Percentiles rank a stretch among this genome's conserved stretches.
Conservation (phyloP, 305 asterid genomes). For the Solanum hybrid region DNA sequence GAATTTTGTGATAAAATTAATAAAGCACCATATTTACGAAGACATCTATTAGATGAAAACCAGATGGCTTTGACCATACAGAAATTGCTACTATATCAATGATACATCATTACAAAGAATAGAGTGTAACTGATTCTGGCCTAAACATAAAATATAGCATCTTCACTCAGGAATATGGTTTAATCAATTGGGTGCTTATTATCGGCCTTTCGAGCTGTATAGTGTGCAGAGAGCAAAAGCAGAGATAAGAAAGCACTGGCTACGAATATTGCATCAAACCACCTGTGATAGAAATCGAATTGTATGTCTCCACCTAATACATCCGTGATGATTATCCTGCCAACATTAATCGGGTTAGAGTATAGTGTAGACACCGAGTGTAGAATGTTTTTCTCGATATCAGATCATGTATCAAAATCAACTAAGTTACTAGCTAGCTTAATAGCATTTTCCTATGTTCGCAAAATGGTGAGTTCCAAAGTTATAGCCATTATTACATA, state of each 20-base stretch:
- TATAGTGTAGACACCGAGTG: background rate
- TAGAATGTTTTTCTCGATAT: background rate
- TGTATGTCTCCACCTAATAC: slow-evolving; percentile 92
- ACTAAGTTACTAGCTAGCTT: background rate
- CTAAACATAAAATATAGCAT: background rate
- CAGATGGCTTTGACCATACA: background rate
- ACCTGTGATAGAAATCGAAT: slow-evolving; percentile 85
- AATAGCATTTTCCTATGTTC: background rate
- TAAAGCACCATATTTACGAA: background rate
- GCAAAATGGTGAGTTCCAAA: background rate
- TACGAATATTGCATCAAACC: slow-evolving; percentile 96
- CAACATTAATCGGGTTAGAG: background rate
- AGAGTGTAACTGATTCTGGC: background rate
- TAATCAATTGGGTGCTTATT: slow-evolving; percentile 82
- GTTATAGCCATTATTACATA: background rate
- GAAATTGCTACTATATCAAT: background rate
- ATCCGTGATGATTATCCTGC: slow-evolving; percentile 86
- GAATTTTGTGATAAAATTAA: background rate
- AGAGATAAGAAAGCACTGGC: slow-evolving; percentile 91
- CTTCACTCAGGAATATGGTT: background rate
- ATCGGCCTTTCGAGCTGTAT: slow-evolving; percentile 87
- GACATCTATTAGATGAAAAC: background rate
- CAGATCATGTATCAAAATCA: background rate
- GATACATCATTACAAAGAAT: background rate
- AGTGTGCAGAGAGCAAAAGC: slow-evolving; percentile 86